phyloP scores from a whole-genome alignment of 805 yeast genomes.

The Osmozyma mogii region DNA sequence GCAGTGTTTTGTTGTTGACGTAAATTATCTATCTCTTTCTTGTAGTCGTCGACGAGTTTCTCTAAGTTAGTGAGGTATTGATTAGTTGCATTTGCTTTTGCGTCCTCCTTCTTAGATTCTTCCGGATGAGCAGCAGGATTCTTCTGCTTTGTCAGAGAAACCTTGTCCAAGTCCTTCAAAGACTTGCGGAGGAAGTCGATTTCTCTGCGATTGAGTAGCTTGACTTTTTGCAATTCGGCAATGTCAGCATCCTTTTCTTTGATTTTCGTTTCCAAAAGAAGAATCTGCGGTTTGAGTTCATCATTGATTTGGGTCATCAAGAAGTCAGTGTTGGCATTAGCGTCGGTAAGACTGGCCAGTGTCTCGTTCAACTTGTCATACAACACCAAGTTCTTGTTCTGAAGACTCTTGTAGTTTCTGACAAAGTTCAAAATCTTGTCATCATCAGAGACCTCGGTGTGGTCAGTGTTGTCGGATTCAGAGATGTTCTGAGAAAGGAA shows the following conservation, averaged over 20 bases:
- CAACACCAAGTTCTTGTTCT: constrained; percentile 23
- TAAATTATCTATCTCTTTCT: constrained; percentile 39
- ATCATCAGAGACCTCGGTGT: constrained; percentile 5
- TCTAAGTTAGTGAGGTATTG: constrained; percentile 36
- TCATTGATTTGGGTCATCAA: constrained; percentile 4
- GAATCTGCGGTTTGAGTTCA: constrained; percentile 9
- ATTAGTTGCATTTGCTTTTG: constrained; percentile 17
- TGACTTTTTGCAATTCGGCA: constrained; percentile 42
- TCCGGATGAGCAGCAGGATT: constrained; percentile 3
- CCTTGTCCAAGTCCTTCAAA: constrained; percentile 40
- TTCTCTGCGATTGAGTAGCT: constrained; percentile 47
- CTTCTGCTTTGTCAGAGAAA: constrained; percentile 12
- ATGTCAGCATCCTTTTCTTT: constrained; percentile 12
- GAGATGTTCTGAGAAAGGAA: constrained; percentile 28
- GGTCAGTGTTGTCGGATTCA: too few species aligned
- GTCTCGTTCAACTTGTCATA: constrained; percentile 29
- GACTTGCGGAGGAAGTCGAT: constrained; percentile 50
- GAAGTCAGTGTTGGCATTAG: constrained; percentile 4
- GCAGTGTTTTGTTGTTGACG: constrained; percentile 23
- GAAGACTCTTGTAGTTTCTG: constrained; percentile 27
- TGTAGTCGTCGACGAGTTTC: constrained; percentile 47
- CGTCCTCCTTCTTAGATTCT: constrained; percentile 11
- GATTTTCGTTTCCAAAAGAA: constrained; percentile 8
- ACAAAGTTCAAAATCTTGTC: constrained; percentile 15
- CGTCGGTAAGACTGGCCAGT: constrained; percentile 12